These are phyloP conservation scores for Houttuynia cordata DNA, from an alignment of 164 flowering plant genomes.

Conservation along the genomic window DNA sequence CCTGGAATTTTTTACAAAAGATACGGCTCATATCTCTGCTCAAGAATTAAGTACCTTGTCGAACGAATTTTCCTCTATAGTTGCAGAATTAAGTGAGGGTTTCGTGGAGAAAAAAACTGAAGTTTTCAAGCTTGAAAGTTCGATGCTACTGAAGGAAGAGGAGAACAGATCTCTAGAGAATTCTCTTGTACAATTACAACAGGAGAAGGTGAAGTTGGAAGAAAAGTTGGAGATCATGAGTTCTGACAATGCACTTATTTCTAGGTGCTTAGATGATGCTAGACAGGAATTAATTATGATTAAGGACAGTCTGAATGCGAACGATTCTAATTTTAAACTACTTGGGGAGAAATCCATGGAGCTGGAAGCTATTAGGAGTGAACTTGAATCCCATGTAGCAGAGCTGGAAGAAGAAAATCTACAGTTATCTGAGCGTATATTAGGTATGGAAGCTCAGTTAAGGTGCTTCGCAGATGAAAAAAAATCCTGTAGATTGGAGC, in stretches of 20 bases:
- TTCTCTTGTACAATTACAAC: conserved; percentile 18
- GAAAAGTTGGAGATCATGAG: conserved; percentile 23
- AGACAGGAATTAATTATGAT: conserved; percentile 29
- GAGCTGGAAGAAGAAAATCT: conserved; percentile 51
- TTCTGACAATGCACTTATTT: conserved; percentile 26
- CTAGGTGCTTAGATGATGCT: conserved; percentile 40
- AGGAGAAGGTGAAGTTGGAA: conserved; percentile 34
- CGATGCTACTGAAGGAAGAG: conserved; percentile 28
- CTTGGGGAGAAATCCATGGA: conserved; percentile 42
- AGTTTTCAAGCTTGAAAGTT: conserved; percentile 21
- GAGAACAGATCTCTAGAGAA: conserved; percentile 23
- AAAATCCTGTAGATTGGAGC: conserved; percentile 35
- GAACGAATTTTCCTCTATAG: conserved; percentile 17
- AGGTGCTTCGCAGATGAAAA: conserved; percentile 41
- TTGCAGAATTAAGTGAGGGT: conserved; percentile 18
- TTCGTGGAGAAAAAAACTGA: conserved; percentile 17
- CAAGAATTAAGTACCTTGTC: conserved; percentile 22
- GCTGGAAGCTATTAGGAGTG: conserved; percentile 36
- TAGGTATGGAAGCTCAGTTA: conserved; percentile 55
- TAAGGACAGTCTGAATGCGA: conserved; percentile 35
- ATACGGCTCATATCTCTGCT: conserved; percentile 9
- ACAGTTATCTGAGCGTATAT: conserved; percentile 33
- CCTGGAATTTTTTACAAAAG: conserved; percentile 11
- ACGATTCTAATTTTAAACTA: conserved; percentile 35
- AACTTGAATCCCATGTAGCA: conserved; percentile 42